Evolutionary conservation across 345 rosid species (phyloP).

Genomic region (Cardamine chenopodiifolia): DNA sequence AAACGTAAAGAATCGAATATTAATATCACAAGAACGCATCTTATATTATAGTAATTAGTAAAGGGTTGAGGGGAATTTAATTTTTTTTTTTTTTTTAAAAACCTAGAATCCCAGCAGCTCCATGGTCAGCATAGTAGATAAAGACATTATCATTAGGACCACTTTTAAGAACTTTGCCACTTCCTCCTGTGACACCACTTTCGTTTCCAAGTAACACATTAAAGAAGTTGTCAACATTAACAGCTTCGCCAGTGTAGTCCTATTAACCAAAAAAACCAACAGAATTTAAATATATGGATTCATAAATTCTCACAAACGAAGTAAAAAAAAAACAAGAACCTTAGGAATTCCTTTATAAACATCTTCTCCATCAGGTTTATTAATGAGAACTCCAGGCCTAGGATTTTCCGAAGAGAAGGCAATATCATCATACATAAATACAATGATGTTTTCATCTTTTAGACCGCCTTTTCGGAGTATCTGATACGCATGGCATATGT

Average conservation of each 20-base stretch:
- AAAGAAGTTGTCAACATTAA: slow-evolving; percentile 50
- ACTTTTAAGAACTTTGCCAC: slow-evolving; percentile 62
- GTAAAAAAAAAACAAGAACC: slow-evolving; percentile 37
- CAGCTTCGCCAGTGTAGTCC: slow-evolving; percentile 57
- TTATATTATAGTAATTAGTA: neutral
- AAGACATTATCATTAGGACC: slow-evolving; percentile 60
- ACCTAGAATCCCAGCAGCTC: slow-evolving; percentile 54
- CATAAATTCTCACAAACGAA: neutral
- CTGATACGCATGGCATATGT: slow-evolving; percentile 79
- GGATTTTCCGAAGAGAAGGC: slow-evolving; percentile 54
- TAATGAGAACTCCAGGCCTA: slow-evolving; percentile 64
- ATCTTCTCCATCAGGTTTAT: slow-evolving; percentile 58
- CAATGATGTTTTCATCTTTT: slow-evolving; percentile 71
- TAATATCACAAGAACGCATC: slow-evolving; percentile 11
- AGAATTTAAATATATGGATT: neutral
- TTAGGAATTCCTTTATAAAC: slow-evolving; percentile 72
- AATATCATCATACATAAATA: slow-evolving; percentile 83
- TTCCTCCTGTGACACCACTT: slow-evolving; percentile 61
- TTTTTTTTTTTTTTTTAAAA: too few relatives aligned
- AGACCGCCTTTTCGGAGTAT: slow-evolving; percentile 56
- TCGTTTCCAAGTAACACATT: slow-evolving; percentile 61
- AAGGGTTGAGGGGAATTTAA: neutral
- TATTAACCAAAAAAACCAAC: slow-evolving; percentile 20
- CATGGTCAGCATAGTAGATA: slow-evolving; percentile 70
- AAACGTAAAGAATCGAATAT: neutral